Base-by-base conservation (phyloP, 345 rosid species). In the Dipteronia sinensis region DNA sequence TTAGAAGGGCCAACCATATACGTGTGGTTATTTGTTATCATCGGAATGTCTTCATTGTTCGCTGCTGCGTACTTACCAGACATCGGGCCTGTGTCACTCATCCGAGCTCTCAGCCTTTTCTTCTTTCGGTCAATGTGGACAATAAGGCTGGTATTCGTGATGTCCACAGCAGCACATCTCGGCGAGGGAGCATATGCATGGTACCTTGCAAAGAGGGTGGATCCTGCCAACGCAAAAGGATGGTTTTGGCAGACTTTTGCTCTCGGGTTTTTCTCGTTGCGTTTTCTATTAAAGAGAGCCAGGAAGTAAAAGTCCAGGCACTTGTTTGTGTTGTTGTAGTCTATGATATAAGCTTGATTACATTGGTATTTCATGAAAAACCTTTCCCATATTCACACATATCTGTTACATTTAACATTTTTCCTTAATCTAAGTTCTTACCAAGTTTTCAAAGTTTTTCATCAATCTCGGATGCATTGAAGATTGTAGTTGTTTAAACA, bases 211-310 rank as follows among this genome's bases (percentile, higher is more conserved):
- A 90, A 80, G 77, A 85, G 83, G 68, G 93, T 89, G 22, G 94
- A 95, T 82, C 93, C 92, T 6, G 85, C 69, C 8, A 93, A 93
- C 77, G 90, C 97, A 19, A 88, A 69, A 71, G 93, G 91, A 59
- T 95, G 97, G 98, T 93, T 91, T 81, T 95, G 95, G 95, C 98
- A 92, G 81, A 93, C 95, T 44, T 69, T 80, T 59, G 90, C 82
- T 44, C 93, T 95, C 22, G 97, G 98, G 63, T 1, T 84, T 8
- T 86, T 88, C 79, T 93, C 96, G 1, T 65, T 90, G 85, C 90
- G 93, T 61, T 84, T 84, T 66, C 80, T 92, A 77, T 82, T 89
- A 78, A 89, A 88, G 81, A 91, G 91, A 86, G 93, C 93, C 1
- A 77, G 71, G 82, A 82, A 79, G 8, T 69, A 79, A 77, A 78